These are phyloP conservation scores for Lactarius deliciosus DNA, from an alignment of 768 basidiomycete genomes.

Conservation along the genomic window DNA sequence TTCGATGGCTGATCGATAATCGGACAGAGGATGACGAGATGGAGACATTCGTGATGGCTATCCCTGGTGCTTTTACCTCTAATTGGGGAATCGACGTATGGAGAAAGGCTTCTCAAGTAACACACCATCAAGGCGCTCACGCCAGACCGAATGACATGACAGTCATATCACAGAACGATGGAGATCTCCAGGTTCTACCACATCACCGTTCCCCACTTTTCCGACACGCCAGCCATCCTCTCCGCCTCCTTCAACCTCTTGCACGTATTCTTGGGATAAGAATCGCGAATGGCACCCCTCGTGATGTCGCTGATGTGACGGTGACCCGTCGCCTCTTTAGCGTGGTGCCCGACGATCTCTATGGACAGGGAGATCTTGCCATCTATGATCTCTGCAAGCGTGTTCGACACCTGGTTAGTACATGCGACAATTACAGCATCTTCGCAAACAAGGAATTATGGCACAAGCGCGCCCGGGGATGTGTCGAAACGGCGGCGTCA, in stretches of 20 bases:
- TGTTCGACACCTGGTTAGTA: neutral
- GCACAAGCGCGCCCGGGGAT: neutral
- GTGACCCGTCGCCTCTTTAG: neutral
- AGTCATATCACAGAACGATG: neutral
- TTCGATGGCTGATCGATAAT: conserved; percentile 4
- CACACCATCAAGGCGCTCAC: neutral
- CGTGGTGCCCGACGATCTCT: neutral
- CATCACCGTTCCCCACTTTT: neutral
- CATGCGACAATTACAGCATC: neutral
- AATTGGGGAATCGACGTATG: neutral
- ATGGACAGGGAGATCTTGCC: neutral
- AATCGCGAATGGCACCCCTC: neutral
- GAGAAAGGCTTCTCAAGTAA: neutral
- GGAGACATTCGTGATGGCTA: conserved; percentile 5
- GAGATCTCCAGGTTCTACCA: neutral
- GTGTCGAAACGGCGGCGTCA: neutral
- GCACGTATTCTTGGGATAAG: neutral
- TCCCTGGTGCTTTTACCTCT: neutral
- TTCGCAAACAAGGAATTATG: neutral
- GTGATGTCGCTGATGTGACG: neutral
- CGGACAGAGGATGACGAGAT: conserved; percentile 8
- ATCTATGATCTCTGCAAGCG: neutral
- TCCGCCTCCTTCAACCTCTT: neutral
- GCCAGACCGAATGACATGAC: neutral
- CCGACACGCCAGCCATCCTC: neutral